Percentiles rank a stretch among this genome's conserved stretches.
These are phyloP conservation scores for Termitomyces sp. DNA, from an alignment of 768 basidiomycete genomes.

Conservation along the genomic window DNA sequence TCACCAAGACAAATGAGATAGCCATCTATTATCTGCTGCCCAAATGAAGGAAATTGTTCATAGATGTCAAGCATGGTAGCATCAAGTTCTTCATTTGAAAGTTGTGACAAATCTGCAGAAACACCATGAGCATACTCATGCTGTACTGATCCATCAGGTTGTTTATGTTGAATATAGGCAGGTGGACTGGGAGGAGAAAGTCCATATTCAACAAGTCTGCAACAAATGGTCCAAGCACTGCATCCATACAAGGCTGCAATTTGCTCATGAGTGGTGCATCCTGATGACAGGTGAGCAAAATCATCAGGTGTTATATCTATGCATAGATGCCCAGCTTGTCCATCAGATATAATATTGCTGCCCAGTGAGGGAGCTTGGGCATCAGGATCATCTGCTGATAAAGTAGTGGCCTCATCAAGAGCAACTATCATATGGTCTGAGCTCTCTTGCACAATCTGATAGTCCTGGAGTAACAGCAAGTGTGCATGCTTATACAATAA, in stretches of 20 bases:
- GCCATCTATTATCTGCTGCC: too few species aligned
- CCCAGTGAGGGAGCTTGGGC: not conserved
- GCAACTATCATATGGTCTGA: not conserved
- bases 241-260: constrained; percentile 3
- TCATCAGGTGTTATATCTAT: constrained; percentile 4
- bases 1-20: not conserved
- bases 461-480: not conserved
- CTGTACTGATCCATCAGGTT: not conserved
- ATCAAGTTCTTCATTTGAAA: not conserved
- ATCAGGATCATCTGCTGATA: not conserved
- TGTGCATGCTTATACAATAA: not conserved
- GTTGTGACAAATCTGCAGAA: not conserved
- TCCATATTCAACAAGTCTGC: too few species aligned
- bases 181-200: not conserved
- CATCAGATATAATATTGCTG: not conserved
- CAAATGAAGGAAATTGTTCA: not conserved
- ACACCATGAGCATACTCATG: not conserved
- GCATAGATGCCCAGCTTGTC: not conserved
- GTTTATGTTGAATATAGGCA: not conserved
- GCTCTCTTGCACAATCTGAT: not conserved
- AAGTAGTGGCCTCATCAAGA: not conserved
- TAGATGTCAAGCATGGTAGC: not conserved
- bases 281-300: constrained; percentile 2
- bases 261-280: constrained; percentile 3
- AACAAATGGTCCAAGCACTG: not conserved